Base-by-base conservation (phyloP, 129 eudicot genomes). In the Silybum marianum region DNA sequence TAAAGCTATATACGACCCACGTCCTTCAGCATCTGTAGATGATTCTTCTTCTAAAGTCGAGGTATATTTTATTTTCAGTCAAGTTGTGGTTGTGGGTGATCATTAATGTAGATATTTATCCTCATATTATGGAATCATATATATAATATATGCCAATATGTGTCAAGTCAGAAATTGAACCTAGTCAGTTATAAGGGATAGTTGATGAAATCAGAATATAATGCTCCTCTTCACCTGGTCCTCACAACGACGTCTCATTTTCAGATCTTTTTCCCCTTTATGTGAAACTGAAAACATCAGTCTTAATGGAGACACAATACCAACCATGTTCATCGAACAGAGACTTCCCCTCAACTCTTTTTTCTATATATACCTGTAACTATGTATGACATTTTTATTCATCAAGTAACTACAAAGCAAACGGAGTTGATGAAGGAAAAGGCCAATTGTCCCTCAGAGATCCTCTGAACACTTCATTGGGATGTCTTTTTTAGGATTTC, bases 401-500 rank as follows among this genome's bases (percentile, higher is more conserved):
- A 54, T 54, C 22, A 54, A 54, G 63, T 32, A 24, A 28, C 30
- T 40, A 42, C 26, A 23, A 4, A 12, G 22, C 7, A 54, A 13
- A 7, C 6, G 2, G 18, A 32, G 6, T 28, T 28, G 65, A 54
- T 22, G 54, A 73, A 68, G 44, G 70, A 38, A 74, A 66, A 28
- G 19, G 76, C n/a, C 85, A 67, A 46, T 71, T 67, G 63, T 75
- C 80, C 58, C 71, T 82, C 11, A 44, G 71, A 48, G 76, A 82
- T 82, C 85, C 80, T 74, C 80, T 42, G 22, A 82, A 74, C 71
- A 82, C 80, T 82, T 75, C 76, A 81, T 2, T 75, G 71, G 69
- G 75, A 40, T 54, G 18, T 23, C n/a, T 69, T 46, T n/a, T 67
- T 26, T 5, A 14, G 0, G n/a, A 73, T 13, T 63, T 81, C 54